phyloP scores from a whole-genome alignment of 2,329 filamentous ascomycete species.

The Aspergillus alliaceus region DNA sequence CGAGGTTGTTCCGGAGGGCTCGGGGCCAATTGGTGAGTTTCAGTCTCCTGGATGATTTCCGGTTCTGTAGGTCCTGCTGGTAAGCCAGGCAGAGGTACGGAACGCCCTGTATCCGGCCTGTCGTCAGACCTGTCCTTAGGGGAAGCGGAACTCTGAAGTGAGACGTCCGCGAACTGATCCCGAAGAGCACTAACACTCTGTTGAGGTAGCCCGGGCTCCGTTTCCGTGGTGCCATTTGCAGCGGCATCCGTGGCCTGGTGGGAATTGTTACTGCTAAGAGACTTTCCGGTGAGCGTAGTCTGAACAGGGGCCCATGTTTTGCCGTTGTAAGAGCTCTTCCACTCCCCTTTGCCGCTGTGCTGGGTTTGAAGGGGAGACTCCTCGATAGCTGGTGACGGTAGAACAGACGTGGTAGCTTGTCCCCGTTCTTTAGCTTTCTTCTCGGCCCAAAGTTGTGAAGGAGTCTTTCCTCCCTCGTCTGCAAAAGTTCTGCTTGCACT shows the following conservation, averaged over 20 bases:
- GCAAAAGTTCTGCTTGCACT: conserved; percentile 90
- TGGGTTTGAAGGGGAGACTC: conserved; percentile 65
- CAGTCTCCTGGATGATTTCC: conserved; percentile 47
- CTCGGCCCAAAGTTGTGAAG: conserved; percentile 95
- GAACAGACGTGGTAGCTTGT: conserved; percentile 48
- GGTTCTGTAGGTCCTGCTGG: conserved; percentile 58
- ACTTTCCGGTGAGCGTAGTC: conserved; percentile 69
- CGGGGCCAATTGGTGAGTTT: conserved; percentile 34
- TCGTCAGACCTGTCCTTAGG: conserved; percentile 61
- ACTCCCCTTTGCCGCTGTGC: conserved; percentile 70
- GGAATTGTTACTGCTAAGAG: conserved; percentile 51
- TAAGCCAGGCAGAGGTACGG: conserved; percentile 76
- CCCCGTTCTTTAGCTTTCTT: conserved; percentile 83
- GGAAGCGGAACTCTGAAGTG: conserved; percentile 46
- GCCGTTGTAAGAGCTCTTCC: conserved; percentile 88
- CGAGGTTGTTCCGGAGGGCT: conserved; percentile 47
- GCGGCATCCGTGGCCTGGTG: conserved; percentile 65
- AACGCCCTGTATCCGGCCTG: conserved; percentile 66
- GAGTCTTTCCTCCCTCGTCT: conserved; percentile 91
- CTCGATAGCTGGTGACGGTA: conserved; percentile 40
- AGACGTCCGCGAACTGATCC: conserved; percentile 75
- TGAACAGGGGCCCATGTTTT: conserved; percentile 89
- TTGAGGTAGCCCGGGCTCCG: conserved; percentile 54
- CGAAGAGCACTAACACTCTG: conserved; percentile 72
- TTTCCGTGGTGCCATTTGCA: conserved; percentile 49